A percentile compares a stretch with the other conserved stretches of the same genome.
Evolutionary conservation across 2,329 filamentous ascomycete genomes (phyloP).

Genomic region (Akanthomyces uredinophilus): DNA sequence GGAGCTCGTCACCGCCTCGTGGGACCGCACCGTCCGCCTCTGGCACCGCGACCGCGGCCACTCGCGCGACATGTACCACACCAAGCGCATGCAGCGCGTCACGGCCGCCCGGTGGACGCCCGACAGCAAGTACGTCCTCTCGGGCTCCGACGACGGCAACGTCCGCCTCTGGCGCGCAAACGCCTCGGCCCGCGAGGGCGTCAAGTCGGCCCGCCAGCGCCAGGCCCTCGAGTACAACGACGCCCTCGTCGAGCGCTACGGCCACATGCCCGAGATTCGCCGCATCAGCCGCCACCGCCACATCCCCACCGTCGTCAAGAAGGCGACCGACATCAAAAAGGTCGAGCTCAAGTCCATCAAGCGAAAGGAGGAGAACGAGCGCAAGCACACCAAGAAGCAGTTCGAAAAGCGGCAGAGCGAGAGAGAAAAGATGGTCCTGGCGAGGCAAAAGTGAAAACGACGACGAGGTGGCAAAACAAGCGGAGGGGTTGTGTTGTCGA

Average conservation of each 20-base stretch:
- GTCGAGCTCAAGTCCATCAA: constrained; percentile 86
- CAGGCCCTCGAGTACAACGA: constrained; percentile 90
- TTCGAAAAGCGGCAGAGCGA: constrained; percentile 68
- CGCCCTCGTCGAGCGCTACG: constrained; percentile 74
- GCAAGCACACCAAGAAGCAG: constrained; percentile 84
- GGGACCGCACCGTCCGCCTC: constrained; percentile 77
- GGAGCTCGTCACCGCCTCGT: constrained; percentile 84
- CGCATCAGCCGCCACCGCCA: constrained; percentile 89
- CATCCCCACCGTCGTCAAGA: constrained; percentile 88
- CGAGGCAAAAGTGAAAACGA: constrained; percentile 51
- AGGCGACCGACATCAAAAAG: constrained; percentile 88
- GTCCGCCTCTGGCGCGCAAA: constrained; percentile 80
- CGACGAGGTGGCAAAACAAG: not conserved
- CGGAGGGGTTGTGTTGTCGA: not conserved
- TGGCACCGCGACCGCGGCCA: constrained; percentile 79
- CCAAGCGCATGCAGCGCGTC: constrained; percentile 94
- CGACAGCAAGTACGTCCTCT: constrained; percentile 83
- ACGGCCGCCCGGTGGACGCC: constrained; percentile 81
- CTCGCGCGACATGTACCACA: constrained; percentile 92
- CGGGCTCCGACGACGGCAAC: constrained; percentile 91
- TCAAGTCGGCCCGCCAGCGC: constrained; percentile 80
- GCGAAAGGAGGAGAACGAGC: constrained; percentile 87
- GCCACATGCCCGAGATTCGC: constrained; percentile 93
- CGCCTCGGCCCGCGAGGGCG: constrained; percentile 74
- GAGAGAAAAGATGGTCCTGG: constrained; percentile 89